phyloP scores from a whole-genome alignment of 768 basidiomycete species.

The Asterophora parasitica region DNA sequence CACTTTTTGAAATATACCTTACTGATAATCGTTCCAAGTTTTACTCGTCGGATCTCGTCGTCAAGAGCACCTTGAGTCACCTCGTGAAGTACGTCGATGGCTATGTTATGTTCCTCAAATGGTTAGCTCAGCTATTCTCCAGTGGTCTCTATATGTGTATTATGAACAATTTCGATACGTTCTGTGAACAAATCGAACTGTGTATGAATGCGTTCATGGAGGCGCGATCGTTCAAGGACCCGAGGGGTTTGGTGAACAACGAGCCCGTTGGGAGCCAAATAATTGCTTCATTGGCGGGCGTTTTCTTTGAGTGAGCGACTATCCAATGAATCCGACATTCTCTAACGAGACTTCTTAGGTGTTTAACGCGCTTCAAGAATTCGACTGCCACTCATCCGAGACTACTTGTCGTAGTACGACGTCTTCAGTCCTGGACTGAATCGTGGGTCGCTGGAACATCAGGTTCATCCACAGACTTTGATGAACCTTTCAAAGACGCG shows the following conservation, averaged over 20 bases:
- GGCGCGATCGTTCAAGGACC: conserved; percentile 33
- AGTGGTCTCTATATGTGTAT: conserved; percentile 44
- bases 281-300: conserved; percentile 39
- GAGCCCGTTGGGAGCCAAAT: conserved; percentile 35
- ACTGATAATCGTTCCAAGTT: conserved; percentile 32
- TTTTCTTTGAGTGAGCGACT: conserved; percentile 47
- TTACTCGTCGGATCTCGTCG: conserved; percentile 51
- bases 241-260: not conserved
- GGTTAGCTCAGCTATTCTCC: not conserved
- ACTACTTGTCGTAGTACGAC: conserved; percentile 35
- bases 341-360: conserved; percentile 28
- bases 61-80: conserved; percentile 50
- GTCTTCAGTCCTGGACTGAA: conserved; percentile 41
- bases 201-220: conserved; percentile 35
- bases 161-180: conserved; percentile 39
- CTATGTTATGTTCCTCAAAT: not conserved
- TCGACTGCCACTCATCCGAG: conserved; percentile 41
- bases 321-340: not conserved
- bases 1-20: not conserved
- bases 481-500: conserved; percentile 34
- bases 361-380: conserved; percentile 55
- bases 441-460: conserved; percentile 42
- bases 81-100: conserved; percentile 41
- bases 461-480: conserved; percentile 35
- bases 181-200: conserved; percentile 34